Percentiles rank a stretch among this genome's conserved stretches.
Conservation (phyloP, 768 basidiomycete genomes). For the Xerocomellus amylosporus region DNA sequence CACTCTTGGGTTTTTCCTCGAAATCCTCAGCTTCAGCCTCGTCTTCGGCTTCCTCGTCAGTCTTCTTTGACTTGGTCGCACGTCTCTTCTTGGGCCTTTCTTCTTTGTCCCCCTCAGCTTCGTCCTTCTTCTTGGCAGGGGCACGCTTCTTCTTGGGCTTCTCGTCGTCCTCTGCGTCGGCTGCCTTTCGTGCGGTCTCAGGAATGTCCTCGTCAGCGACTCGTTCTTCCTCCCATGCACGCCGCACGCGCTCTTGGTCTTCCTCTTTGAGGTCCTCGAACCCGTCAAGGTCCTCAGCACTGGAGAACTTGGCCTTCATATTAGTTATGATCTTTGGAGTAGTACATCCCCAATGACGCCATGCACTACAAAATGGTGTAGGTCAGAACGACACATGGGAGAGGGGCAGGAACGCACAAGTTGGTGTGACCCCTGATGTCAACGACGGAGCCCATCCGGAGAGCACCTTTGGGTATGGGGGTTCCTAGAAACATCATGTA, state of each 20-base stretch:
- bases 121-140: constrained; percentile 35
- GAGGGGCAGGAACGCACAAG: constrained; percentile 48
- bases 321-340: constrained; percentile 68
- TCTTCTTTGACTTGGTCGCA: constrained; percentile 31
- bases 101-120: constrained; percentile 35
- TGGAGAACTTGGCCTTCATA: constrained; percentile 58
- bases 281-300: constrained; percentile 75
- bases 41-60: constrained; percentile 34
- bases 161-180: constrained; percentile 46
- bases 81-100: constrained; percentile 38
- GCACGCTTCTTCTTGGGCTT: constrained; percentile 53
- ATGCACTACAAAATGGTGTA: constrained; percentile 43
- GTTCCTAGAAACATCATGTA: constrained; percentile 48
- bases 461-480: constrained; percentile 63
- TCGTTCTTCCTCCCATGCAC: constrained; percentile 73
- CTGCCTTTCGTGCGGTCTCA: constrained; percentile 61
- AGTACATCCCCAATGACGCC: constrained; percentile 92
- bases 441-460: constrained; percentile 73
- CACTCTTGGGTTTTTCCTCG: constrained; percentile 31
- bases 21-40: constrained; percentile 33
- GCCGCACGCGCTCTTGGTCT: constrained; percentile 67
- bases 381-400: neutral
- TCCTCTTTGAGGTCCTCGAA: constrained; percentile 68
- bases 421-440: constrained; percentile 67
- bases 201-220: constrained; percentile 87